Base-by-base conservation (phyloP, 1,284 basidiomycete species). In the Neotropicomus parvogracilis region DNA sequence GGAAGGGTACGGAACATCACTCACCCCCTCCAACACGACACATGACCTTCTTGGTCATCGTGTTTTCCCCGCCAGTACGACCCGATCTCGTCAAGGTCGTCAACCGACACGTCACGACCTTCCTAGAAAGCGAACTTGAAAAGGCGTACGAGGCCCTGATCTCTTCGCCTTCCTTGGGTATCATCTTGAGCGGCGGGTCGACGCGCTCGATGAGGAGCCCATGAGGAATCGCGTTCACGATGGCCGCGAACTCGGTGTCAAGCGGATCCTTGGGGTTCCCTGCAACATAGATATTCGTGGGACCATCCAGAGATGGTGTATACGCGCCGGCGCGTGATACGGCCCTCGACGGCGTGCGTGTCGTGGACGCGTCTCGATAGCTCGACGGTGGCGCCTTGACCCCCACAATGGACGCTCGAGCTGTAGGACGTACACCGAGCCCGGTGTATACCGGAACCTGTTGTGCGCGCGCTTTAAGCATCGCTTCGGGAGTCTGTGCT, bases 101-200 rank as follows among this genome's bases (percentile, higher is more conserved):
- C 66, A 95, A 70, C 57, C 87, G 82, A 64, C 88, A 91, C 19
- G 80, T 84, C 28, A 92, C 77, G 29, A 86, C 75, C 70, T 90
- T 91, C 53, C 81, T 74, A 51, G 79, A 78, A 54, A 88, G 65
- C 49, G 79, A 64, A 57, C 80, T 90, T 48, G 86, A 79, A 62
- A 95, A 85, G 40, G 83, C 78, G 69, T 95, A 95, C 61, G 88
- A 81, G 9, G 91, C 89, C 58, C 81, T 80, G 54, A 91, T 74
- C 67, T 92, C 87, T 63, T 91, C 86, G 40, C 85, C 82, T 43
- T 83, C 81, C 56, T 80, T 83, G 39, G 81, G 88, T 29, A 73
- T 67, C 54, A 64, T 75, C 66, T 74, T 78, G 54, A 92, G 63
- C 8, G 83, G 86, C 17, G 87, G 81, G 59, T 94, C 91, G 10